Base-by-base conservation (phyloP, 2,329 filamentous ascomycete genomes). In the Zalaria sp. region DNA sequence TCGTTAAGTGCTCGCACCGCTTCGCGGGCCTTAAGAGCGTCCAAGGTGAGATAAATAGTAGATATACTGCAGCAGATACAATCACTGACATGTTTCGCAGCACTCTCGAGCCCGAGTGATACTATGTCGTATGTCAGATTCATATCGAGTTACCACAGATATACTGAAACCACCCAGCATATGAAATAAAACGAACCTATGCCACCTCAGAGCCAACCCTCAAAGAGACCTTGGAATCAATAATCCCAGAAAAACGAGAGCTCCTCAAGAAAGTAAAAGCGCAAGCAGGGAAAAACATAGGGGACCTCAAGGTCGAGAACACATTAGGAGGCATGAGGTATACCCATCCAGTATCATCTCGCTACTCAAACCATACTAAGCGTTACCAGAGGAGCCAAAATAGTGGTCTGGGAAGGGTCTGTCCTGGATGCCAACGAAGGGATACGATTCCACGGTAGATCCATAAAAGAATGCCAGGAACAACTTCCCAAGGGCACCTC, bases 321-420 rank as follows among this genome's bases (percentile, higher is more conserved):
- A 85, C 85, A 25, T 77, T 96, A 53, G 91, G 91, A 54, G 91
- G 91, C 57, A 96, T 96, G 91, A 83, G 88, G 68, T 73, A 63
- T 11, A 50, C 28, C 8, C 36, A 27, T 9, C 5, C 18, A 29
- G 35, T 42, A 28, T 29, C 35, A 37, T 38, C 31, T 38, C 25
- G 31, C 28, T 27, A 27, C 36, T 43, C 38, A 43, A 25, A 7
- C 10, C 9, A n/a, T 35, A 35, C 32, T 46, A 39, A 43, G 28
- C 37, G 7, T 10, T 10, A 10, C 26, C 34, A 75, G 71, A 64
- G 89, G 89, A 34, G 76, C 98, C 52, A 95, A 94, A 68, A 84
- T 88, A 52, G 95, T 98, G 87, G 76, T 98, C 42, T 98, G 91
- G 91, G 91, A 98, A 66, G 91, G 91, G 37, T 95, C 88, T 7